A percentile compares a stretch with the other conserved stretches of the same genome.
Conservation (phyloP, 495 filamentous ascomycete genomes). For the Penicillium canariense region DNA sequence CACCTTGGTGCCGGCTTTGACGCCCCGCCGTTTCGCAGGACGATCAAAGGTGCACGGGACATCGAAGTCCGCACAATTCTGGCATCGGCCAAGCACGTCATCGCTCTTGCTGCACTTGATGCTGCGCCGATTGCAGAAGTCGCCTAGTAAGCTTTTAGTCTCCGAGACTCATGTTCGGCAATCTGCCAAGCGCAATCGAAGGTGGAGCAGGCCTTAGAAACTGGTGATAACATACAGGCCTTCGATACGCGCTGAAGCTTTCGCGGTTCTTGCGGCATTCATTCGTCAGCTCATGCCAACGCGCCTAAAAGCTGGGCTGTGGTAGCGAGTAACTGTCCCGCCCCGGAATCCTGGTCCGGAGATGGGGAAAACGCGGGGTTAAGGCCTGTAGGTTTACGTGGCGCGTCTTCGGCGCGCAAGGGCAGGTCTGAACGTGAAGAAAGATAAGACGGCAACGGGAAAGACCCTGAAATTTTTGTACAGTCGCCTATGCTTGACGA, state of each 20-base stretch:
- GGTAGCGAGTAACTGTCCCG: neutral
- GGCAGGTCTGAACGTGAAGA: constrained; percentile 3
- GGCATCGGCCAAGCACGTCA: constrained; percentile 27
- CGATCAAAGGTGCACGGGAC: constrained; percentile 74
- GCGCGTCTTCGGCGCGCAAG: neutral
- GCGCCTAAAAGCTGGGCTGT: neutral
- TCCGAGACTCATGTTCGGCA: neutral
- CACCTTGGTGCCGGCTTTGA: constrained; percentile 25
- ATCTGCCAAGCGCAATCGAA: constrained; percentile 1
- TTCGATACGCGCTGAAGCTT: constrained; percentile 35
- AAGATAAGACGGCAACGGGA: constrained; percentile 14
- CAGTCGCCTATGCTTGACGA: constrained; percentile 4
- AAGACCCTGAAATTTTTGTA: neutral
- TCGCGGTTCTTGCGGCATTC: constrained; percentile 35
- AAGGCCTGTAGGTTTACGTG: constrained; percentile 7
- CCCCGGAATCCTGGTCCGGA: constrained; percentile 6
- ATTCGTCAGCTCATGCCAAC: constrained; percentile 16
- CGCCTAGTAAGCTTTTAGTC: constrained; percentile 20
- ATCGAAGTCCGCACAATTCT: constrained; percentile 60
- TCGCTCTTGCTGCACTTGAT: constrained; percentile 28
- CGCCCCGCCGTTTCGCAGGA: constrained; percentile 65
- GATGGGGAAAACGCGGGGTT: constrained; percentile 4
- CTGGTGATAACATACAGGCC: constrained; percentile 25
- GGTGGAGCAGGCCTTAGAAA: constrained; percentile 16
- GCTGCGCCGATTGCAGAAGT: constrained; percentile 36